These are phyloP conservation scores for Fragaria ananassa DNA, from an alignment of 306 rosid genomes.

Conservation along the genomic window DNA sequence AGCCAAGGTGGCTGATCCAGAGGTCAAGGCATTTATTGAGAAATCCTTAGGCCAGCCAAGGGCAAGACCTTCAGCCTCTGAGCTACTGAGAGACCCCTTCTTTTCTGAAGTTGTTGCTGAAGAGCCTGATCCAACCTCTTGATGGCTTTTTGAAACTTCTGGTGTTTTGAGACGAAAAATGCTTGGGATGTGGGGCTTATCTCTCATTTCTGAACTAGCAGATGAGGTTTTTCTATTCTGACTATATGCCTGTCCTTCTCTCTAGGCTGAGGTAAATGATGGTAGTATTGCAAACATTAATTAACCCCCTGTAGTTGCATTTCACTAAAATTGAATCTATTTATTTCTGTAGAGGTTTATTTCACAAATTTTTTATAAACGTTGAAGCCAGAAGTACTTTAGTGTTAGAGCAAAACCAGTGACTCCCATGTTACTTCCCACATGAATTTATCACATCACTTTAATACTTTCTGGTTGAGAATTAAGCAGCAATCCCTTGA, in stretches of 20 bases:
- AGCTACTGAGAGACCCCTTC: conserved; percentile 84
- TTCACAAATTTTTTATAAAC: neutral
- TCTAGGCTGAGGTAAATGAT: conserved; percentile 2
- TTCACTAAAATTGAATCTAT: neutral
- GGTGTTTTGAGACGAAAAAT: neutral
- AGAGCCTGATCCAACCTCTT: conserved; percentile 27
- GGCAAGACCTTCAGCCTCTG: conserved; percentile 85
- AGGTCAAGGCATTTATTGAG: conserved; percentile 69
- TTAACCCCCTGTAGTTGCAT: neutral
- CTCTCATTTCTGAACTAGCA: conserved; percentile 16
- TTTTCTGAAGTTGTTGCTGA: conserved; percentile 52
- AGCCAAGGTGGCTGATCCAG: conserved; percentile 54
- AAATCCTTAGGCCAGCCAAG: conserved; percentile 81
- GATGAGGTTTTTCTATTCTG: conserved; percentile 5
- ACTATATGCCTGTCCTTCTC: conserved; percentile 12
- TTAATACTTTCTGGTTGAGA: neutral
- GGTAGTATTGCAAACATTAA: neutral
- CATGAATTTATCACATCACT: neutral
- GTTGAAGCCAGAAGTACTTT: neutral
- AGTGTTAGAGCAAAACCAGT: neutral
- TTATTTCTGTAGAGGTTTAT: neutral
- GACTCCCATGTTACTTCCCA: conserved; percentile 1
- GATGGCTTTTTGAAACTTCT: conserved; percentile 8
- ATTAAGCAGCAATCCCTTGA: neutral
- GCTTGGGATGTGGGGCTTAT: neutral